Evolutionary conservation across 2,329 filamentous ascomycete species (phyloP), one percentile per base, ranked within the genome.

Genomic region (Aspergillus aculeatinus): DNA sequence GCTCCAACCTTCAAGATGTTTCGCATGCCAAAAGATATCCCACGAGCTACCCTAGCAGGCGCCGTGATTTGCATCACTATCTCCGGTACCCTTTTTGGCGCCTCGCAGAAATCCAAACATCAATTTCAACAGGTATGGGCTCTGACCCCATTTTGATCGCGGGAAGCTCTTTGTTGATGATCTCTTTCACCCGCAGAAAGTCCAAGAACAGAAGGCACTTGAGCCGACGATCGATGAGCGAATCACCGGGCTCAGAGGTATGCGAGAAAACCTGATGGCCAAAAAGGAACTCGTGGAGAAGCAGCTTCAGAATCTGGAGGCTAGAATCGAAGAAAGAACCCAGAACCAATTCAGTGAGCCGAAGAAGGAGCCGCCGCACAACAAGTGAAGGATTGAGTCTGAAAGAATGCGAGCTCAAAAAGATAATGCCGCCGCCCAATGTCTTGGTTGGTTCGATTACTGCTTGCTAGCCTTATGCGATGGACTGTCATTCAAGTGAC

Each of bases 11-110:
- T 31, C 70, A 71, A 29, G 78, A 75, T 44, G 39, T 44, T 44
- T 44, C 39, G 39, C n/a, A 5, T 44, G 39, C 39, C 39, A 2
- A 44, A 44, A 44, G 16, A 19, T 57, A 63, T 83, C 7, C 79
- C 82, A 29, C 78, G 82, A 16, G 76, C 83, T 59, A 76, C 86
- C 19, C 71, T 86, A 65, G 85, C 86, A 1, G 81, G 77, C 39
- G 79, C 82, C 3, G 79, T 87, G 19, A 79, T 83, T 10, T 80
- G 82, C 16, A 80, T 86, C 51, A 86, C 85, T 1, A 81, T 82
- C 6, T 81, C 80, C 1, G 85, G 86, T 55, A 80, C 84, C 5
- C 79, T 83, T 62, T 87, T 86, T 66, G 86, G 86, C 25, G 86
- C 86, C 21, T 80, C 81, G 6, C 64, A 88, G 61, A 87, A 87